phyloP scores from a whole-genome alignment of 805 yeast genomes.

The Candida jianshihensis region DNA sequence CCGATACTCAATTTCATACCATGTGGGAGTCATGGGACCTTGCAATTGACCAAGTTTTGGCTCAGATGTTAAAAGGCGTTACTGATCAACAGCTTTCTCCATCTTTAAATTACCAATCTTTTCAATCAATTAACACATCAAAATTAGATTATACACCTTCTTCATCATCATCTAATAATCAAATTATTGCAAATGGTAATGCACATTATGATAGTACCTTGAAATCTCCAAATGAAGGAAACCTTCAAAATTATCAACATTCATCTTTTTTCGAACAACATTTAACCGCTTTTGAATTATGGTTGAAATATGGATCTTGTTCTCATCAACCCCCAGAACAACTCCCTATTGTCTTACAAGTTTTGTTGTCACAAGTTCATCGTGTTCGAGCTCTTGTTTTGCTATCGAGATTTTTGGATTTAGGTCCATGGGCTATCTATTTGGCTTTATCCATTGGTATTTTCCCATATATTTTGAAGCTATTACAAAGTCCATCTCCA shows the following conservation, averaged over 20 bases:
- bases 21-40: slow-evolving; percentile 99
- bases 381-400: slow-evolving; percentile 81
- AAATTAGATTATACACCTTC: not conserved
- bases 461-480: slow-evolving; percentile 86
- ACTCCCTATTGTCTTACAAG: slow-evolving; percentile 88
- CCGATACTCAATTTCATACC: slow-evolving; percentile 77
- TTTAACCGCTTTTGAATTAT: slow-evolving; percentile 89
- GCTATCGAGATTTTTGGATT: slow-evolving; percentile 77
- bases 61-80: slow-evolving; percentile 49
- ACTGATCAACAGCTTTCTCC: slow-evolving; percentile 23
- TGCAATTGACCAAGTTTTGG: slow-evolving; percentile 89
- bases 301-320: slow-evolving; percentile 88
- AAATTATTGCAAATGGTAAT: slow-evolving; percentile 3
- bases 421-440: slow-evolving; percentile 98
- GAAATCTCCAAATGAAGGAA: slow-evolving; percentile 15
- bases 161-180: slow-evolving; percentile 6
- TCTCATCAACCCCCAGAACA: slow-evolving; percentile 89
- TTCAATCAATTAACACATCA: slow-evolving; percentile 14
- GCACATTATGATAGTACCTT: not conserved
- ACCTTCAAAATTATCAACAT: slow-evolving; percentile 61
- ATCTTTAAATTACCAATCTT: no score
- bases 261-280: slow-evolving; percentile 95
- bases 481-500: slow-evolving; percentile 90
- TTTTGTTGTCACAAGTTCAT: slow-evolving; percentile 87
- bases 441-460: slow-evolving; percentile 90